A percentile compares a stretch with the other conserved stretches of the same genome.
Evolutionary conservation across 75 land plant species (phyloP).

Genomic region (Larix kaempferi): DNA sequence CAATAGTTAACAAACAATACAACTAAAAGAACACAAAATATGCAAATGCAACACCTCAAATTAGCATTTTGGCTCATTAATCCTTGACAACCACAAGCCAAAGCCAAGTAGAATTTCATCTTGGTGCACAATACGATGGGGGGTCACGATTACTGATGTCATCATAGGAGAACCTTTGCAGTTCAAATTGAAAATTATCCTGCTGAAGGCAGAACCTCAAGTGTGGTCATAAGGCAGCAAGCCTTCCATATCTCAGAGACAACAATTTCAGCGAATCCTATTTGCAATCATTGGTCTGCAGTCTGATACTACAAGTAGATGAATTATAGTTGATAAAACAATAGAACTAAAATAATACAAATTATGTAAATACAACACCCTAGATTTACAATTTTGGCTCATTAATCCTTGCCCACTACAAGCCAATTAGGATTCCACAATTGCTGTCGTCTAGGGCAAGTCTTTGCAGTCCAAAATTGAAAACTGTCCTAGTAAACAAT

Average conservation of each 20-base stretch:
- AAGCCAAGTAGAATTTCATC: neutral
- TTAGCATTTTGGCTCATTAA: neutral
- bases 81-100: neutral
- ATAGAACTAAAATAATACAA: neutral
- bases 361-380: neutral
- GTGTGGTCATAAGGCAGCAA: too few relatives aligned
- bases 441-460: neutral
- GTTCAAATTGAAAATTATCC: neutral
- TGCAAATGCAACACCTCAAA: neutral
- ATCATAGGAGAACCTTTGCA: neutral
- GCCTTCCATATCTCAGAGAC: too few relatives aligned
- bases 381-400: neutral
- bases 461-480: neutral
- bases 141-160: neutral
- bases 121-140: neutral
- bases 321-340: neutral
- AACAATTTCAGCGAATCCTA: neutral
- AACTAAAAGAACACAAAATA: neutral
- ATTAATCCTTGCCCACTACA: constrained; percentile 3
- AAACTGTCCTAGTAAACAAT: too few relatives aligned
- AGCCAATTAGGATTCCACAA: neutral
- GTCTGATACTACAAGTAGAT: neutral
- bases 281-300: neutral
- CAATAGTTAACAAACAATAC: neutral
- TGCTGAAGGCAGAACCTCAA: neutral